Evolutionary conservation across 2,329 filamentous ascomycete genomes (phyloP).

Genomic region (Penicillium psychrosexuale): DNA sequence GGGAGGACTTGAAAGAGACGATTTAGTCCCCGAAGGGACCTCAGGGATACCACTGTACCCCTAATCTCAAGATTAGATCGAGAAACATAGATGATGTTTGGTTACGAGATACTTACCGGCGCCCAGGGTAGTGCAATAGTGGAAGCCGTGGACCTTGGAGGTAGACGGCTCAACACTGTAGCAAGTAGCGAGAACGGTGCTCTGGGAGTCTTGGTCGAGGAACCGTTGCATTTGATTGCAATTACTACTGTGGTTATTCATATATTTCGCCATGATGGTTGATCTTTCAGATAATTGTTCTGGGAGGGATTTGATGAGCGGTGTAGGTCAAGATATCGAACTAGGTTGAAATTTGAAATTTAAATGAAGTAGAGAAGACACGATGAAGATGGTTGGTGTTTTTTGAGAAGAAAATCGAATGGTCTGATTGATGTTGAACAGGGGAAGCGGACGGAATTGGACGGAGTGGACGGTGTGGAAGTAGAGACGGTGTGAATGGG

Average conservation of each 20-base stretch:
- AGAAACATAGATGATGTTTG: not conserved
- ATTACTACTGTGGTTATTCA: constrained; percentile 72
- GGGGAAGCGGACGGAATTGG: not conserved
- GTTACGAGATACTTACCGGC: constrained; percentile 57
- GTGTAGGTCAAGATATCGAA: constrained; percentile 6
- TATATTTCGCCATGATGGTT: constrained; percentile 46
- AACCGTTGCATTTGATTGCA: constrained; percentile 58
- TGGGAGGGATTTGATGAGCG: constrained; percentile 1
- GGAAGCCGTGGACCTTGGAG: constrained; percentile 73
- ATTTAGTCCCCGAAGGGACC: constrained; percentile 82
- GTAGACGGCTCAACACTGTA: constrained; percentile 73
- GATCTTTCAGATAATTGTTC: constrained; percentile 8
- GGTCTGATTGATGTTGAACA: constrained; percentile 4
- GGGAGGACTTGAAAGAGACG: constrained; percentile 84
- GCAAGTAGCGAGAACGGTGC: constrained; percentile 85
- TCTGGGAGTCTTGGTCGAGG: constrained; percentile 48
- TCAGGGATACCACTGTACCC: constrained; percentile 94
- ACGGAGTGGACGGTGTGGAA: not conserved
- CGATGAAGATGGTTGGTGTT: constrained; percentile 2
- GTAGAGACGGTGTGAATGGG: not conserved
- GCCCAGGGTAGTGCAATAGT: constrained; percentile 92
- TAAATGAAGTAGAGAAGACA: constrained; percentile 1
- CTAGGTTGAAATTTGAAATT: not conserved
- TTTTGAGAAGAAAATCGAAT: not conserved
- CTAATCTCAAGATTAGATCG: constrained; percentile 39